A percentile compares a stretch with the other conserved stretches of the same genome.
These are phyloP conservation scores for Angomonas ambiguus DNA, from an alignment of 208 protist genomes.

Conservation along the genomic window DNA sequence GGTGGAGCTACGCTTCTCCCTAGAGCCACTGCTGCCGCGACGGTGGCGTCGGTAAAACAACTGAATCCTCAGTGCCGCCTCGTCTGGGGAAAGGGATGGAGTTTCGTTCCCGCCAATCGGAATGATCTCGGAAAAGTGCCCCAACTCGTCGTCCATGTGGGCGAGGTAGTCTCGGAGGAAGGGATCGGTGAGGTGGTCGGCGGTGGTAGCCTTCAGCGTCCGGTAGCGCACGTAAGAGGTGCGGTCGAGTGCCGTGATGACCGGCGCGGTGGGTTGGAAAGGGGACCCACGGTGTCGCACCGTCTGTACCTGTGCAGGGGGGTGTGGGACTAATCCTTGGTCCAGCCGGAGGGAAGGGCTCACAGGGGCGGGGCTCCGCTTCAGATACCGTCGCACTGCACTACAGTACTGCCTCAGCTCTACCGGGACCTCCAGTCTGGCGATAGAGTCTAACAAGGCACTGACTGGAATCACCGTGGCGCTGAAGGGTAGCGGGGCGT, in stretches of 20 bases:
- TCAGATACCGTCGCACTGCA: background rate
- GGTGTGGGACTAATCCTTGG: background rate
- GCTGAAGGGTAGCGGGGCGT: background rate
- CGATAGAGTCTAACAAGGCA: constrained; percentile 5
- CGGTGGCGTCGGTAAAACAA: constrained; percentile 55
- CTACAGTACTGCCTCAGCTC: constrained; percentile 9
- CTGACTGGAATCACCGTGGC: constrained; percentile 6
- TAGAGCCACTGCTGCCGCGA: background rate
- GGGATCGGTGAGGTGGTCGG: constrained; percentile 21
- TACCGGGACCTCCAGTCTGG: background rate
- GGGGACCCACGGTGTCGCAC: background rate
- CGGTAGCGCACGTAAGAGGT: background rate
- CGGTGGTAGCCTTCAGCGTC: constrained; percentile 10
- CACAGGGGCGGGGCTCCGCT: background rate
- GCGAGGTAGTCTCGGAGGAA: background rate
- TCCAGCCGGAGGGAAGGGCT: background rate
- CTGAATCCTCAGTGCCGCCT: constrained; percentile 30
- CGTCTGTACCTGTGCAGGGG: background rate
- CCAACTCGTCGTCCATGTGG: background rate
- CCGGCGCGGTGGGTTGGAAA: background rate
- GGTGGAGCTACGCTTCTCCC: background rate
- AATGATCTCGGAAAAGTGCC: background rate
- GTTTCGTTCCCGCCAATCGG: background rate
- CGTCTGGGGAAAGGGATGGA: background rate
- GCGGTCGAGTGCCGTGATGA: background rate